phyloP scores from a whole-genome alignment of 306 rosid species.

The Rosa lucieae region DNA sequence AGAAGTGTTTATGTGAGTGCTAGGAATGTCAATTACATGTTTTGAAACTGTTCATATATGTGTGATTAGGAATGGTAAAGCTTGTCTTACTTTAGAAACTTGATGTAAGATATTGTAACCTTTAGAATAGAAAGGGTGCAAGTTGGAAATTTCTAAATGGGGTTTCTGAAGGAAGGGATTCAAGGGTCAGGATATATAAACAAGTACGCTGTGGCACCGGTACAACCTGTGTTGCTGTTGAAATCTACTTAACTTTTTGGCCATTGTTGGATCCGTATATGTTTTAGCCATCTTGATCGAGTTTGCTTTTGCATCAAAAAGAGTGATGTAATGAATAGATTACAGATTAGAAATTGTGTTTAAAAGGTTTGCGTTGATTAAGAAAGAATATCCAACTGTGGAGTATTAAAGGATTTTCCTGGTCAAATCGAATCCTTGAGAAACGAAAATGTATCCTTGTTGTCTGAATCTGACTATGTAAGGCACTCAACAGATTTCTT shows the following conservation, averaged over 20 bases:
- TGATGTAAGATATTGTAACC: neutral
- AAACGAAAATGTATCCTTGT: slow-evolving; percentile 55
- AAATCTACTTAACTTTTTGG: too few species aligned
- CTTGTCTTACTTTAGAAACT: neutral
- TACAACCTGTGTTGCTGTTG: too few species aligned
- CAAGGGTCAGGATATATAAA: too few species aligned
- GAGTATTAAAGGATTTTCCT: slow-evolving; percentile 63
- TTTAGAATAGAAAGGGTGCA: neutral
- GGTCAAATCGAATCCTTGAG: slow-evolving; percentile 64
- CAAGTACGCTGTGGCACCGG: neutral
- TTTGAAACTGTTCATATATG: neutral
- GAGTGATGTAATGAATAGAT: neutral
- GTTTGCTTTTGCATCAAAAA: neutral
- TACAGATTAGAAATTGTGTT: neutral
- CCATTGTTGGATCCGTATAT: neutral
- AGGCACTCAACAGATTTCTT: slow-evolving; percentile 24
- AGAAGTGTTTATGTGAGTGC: neutral
- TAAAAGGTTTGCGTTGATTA: neutral
- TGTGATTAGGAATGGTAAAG: neutral
- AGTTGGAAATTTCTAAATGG: neutral
- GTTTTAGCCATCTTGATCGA: neutral
- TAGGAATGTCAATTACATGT: neutral
- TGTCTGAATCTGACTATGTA: slow-evolving; percentile 79
- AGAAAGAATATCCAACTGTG: neutral
- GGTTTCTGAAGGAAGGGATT: neutral